Conservation (phyloP, 163 green algal genomes). For the Chlamydomonas reinhardtii region DNA sequence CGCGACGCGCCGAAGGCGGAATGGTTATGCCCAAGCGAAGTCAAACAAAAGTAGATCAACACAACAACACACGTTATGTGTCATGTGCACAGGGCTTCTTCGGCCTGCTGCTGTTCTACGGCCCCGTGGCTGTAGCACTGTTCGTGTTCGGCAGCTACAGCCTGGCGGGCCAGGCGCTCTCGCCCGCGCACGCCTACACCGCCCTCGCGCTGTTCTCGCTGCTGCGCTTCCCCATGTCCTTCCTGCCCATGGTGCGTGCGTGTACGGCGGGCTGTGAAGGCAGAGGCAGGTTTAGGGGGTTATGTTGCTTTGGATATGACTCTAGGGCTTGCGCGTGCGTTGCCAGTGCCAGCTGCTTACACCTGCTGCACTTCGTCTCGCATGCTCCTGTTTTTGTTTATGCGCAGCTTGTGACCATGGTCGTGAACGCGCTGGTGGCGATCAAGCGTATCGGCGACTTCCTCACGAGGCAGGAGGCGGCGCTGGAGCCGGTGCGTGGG, state of each 20-base stretch:
- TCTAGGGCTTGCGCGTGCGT: no score
- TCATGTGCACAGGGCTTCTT: slow-evolving; percentile 62
- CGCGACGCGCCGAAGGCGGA: no score
- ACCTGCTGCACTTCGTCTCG: no score
- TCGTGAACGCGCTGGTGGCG: slow-evolving; percentile 67
- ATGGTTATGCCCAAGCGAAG: no score
- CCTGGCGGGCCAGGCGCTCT: slow-evolving; percentile 75
- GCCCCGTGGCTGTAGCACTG: slow-evolving; percentile 75
- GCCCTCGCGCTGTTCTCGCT: slow-evolving; percentile 91
- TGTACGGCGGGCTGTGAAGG: no score
- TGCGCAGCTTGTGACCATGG: slow-evolving; percentile 24
- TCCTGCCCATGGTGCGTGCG: slow-evolving; percentile 67
- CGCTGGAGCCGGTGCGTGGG: slow-evolving; percentile 44
- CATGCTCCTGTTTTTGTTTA: neutral
- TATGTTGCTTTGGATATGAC: no score
- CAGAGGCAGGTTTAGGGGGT: no score
- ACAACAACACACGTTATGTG: no score
- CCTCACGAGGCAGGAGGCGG: slow-evolving; percentile 52
- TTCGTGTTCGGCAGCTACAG: slow-evolving; percentile 67
- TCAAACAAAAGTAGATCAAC: no score
- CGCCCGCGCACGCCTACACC: slow-evolving; percentile 86
- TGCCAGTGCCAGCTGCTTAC: no score
- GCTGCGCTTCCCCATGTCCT: slow-evolving; percentile 88
- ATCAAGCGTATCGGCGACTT: slow-evolving; percentile 69
- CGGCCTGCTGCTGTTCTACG: slow-evolving; percentile 75